Conservation (phyloP, 2,329 filamentous ascomycete species). For the Emmonsiellopsis sp. region DNA sequence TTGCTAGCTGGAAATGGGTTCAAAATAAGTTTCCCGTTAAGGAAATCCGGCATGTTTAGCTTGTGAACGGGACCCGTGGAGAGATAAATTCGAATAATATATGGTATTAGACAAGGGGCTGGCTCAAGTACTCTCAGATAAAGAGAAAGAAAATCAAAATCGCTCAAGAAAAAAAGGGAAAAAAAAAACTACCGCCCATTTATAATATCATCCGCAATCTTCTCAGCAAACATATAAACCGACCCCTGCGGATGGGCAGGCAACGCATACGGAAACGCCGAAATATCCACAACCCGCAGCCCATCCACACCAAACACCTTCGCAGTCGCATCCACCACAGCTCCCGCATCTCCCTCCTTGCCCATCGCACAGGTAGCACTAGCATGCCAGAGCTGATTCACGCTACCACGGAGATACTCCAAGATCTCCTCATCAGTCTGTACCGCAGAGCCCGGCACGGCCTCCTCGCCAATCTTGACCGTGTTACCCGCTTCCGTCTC, state of each 20-base stretch:
- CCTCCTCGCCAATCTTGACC: constrained; percentile 28
- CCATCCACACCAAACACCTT: constrained; percentile 22
- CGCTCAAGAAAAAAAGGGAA: neutral
- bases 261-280: constrained; percentile 24
- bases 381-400: constrained; percentile 29
- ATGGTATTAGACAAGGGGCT: too few species aligned
- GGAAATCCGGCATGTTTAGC: too few species aligned
- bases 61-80: too few species aligned
- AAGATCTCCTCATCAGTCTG: constrained; percentile 38
- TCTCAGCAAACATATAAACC: constrained; percentile 38
- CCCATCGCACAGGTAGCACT: constrained; percentile 32
- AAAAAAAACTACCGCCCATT: neutral
- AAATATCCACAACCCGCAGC: constrained; percentile 28
- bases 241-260: constrained; percentile 36
- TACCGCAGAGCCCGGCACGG: constrained; percentile 29
- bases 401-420: constrained; percentile 20
- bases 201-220: constrained; percentile 29
- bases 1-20: too few species aligned
- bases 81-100: too few species aligned
- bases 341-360: constrained; percentile 17
- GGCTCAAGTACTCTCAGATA: neutral
- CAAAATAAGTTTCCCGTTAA: too few species aligned
- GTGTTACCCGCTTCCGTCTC: constrained; percentile 19
- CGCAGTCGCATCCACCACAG: constrained; percentile 24
- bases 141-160: neutral